phyloP scores from a whole-genome alignment of 306 rosid genomes.

The Hylodesmum podocarpum region DNA sequence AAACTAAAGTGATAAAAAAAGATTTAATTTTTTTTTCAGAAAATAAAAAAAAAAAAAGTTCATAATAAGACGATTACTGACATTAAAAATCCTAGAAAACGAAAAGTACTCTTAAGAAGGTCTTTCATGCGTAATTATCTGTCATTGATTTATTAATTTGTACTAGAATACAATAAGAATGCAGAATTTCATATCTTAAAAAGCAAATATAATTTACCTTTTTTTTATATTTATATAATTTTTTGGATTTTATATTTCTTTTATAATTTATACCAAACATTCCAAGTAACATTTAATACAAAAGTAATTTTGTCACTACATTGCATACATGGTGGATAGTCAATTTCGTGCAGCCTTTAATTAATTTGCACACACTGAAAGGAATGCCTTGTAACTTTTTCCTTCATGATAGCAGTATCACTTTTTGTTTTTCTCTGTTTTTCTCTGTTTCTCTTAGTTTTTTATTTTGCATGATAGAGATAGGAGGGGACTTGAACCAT shows the following conservation, averaged over 20 bases:
- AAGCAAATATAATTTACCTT: background rate
- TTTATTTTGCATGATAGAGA: background rate
- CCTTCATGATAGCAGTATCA: constrained; percentile 32
- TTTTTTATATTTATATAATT: background rate
- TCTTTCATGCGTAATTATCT: background rate
- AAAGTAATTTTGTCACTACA: background rate
- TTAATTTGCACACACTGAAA: background rate
- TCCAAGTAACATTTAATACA: background rate
- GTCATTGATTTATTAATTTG: background rate
- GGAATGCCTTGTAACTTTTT: constrained; percentile 2
- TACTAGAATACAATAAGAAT: background rate
- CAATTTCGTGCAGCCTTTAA: background rate
- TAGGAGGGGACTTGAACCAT: constrained; percentile 42
- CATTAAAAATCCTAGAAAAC: background rate
- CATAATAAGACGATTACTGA: background rate
- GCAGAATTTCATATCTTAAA: background rate
- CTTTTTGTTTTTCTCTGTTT: background rate
- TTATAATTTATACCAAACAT: background rate
- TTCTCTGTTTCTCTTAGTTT: background rate
- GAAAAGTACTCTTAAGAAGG: background rate
- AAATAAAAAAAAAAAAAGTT: too few species aligned
- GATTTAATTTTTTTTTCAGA: too few species aligned
- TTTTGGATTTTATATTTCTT: background rate
- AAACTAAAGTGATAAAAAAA: too few species aligned
- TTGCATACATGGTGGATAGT: background rate